These are phyloP conservation scores for Arabis hirsuta DNA, from an alignment of 345 rosid species.

Conservation along the genomic window DNA sequence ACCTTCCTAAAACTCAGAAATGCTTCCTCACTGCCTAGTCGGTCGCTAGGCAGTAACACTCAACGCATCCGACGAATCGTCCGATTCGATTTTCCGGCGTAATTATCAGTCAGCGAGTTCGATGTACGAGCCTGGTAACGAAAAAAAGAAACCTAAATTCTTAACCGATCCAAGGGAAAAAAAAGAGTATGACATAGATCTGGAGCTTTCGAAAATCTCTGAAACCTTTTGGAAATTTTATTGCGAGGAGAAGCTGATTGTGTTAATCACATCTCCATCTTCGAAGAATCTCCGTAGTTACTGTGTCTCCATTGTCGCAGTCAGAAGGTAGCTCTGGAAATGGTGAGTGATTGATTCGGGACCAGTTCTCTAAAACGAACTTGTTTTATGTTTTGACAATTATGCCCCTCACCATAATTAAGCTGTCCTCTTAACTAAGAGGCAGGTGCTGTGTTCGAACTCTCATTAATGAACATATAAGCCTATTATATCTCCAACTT, in stretches of 20 bases:
- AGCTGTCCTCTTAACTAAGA: background rate
- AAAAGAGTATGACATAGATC: slow-evolving; percentile 11
- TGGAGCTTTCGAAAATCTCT: slow-evolving; percentile 8
- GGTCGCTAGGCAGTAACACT: slow-evolving; percentile 10
- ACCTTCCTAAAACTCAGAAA: background rate
- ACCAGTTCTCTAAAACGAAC: slow-evolving; percentile 27
- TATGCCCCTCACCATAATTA: background rate
- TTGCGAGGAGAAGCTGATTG: background rate
- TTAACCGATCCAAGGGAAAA: slow-evolving; percentile 17
- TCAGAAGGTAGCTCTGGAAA: slow-evolving; percentile 6
- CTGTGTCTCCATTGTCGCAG: slow-evolving; percentile 34
- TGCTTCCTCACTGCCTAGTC: background rate
- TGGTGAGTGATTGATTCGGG: slow-evolving; percentile 7
- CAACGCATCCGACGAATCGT: background rate
- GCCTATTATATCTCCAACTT: too few species aligned
- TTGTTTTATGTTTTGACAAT: slow-evolving; percentile 12
- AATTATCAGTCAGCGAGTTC: background rate
- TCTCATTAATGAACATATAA: too few species aligned
- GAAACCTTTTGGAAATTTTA: background rate
- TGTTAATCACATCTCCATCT: slow-evolving; percentile 13
- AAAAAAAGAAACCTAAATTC: background rate
- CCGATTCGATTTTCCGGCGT: background rate
- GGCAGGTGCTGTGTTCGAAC: background rate
- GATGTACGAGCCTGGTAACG: background rate
- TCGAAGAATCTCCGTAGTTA: slow-evolving; percentile 1